Percentiles rank a stretch among this genome's conserved stretches.
These are phyloP conservation scores for Pyrenopolyporus hunteri DNA, from an alignment of 495 filamentous ascomycete genomes.

Conservation along the genomic window DNA sequence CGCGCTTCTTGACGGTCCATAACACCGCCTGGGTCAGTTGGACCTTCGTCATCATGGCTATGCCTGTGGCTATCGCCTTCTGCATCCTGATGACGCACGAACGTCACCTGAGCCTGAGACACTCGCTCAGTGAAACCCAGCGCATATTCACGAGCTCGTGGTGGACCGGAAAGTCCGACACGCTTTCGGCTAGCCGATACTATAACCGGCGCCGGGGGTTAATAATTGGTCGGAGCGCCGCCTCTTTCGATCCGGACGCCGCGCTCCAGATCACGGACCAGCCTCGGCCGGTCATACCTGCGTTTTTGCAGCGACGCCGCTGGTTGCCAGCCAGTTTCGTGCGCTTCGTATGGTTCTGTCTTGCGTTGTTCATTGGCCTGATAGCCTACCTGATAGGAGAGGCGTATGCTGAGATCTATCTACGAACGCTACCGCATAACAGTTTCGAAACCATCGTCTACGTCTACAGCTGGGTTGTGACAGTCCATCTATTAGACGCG, in stretches of 20 bases:
- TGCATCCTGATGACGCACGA: slow-evolving; percentile 64
- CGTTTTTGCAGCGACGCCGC: slow-evolving; percentile 47
- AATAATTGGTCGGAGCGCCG: slow-evolving; percentile 37
- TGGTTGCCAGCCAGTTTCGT: slow-evolving; percentile 67
- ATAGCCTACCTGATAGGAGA: slow-evolving; percentile 67
- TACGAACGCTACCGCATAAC: slow-evolving; percentile 67
- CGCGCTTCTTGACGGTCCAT: slow-evolving; percentile 56
- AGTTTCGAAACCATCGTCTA: slow-evolving; percentile 68
- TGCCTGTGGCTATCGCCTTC: slow-evolving; percentile 66
- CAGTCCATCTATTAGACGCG: slow-evolving; percentile 64
- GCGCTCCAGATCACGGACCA: slow-evolving; percentile 37
- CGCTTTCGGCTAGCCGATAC: slow-evolving; percentile 40
- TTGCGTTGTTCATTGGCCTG: slow-evolving; percentile 63
- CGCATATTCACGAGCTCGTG: slow-evolving; percentile 66
- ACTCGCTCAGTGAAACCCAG: slow-evolving; percentile 65
- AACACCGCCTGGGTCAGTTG: slow-evolving; percentile 69
- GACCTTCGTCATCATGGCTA: slow-evolving; percentile 68
- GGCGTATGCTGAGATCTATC: slow-evolving; percentile 69
- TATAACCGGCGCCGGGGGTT: slow-evolving; percentile 40
- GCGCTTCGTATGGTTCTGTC: slow-evolving; percentile 70
- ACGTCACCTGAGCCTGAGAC: slow-evolving; percentile 59
- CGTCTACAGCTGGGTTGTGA: slow-evolving; percentile 69
- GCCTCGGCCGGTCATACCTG: slow-evolving; percentile 38
- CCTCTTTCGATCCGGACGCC: slow-evolving; percentile 40
- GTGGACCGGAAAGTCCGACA: slow-evolving; percentile 61